Evolutionary conservation across 2,329 filamentous ascomycete genomes (phyloP).

Genomic region (Curvularia hawaiiensis): DNA sequence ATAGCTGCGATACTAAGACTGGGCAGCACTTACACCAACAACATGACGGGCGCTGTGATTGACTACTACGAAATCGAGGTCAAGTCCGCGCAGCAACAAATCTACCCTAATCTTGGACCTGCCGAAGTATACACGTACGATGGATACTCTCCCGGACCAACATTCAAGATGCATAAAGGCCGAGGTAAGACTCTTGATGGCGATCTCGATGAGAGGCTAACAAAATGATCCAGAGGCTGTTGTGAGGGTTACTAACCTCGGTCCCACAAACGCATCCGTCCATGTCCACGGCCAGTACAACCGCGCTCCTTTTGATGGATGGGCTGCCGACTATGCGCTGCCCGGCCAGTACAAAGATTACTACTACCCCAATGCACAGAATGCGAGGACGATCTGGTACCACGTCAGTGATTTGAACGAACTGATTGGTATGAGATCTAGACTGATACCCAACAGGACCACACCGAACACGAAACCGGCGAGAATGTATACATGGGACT

Average conservation of each 20-base stretch:
- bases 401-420: constrained; percentile 48
- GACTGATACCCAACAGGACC: constrained; percentile 36
- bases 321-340: constrained; percentile 59
- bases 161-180: constrained; percentile 55
- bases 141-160: constrained; percentile 61
- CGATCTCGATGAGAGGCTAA: constrained; percentile 1
- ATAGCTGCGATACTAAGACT: constrained; percentile 21
- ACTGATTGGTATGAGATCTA: no score
- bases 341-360: constrained; percentile 65
- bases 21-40: constrained; percentile 43
- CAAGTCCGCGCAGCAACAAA: constrained; percentile 47
- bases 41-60: constrained; percentile 45
- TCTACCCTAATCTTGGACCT: constrained; percentile 51
- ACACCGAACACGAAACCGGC: constrained; percentile 53
- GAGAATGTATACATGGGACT: constrained; percentile 63
- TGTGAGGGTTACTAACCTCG: constrained; percentile 60
- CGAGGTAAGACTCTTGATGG: constrained; percentile 30
- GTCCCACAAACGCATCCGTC: constrained; percentile 51
- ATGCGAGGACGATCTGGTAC: constrained; percentile 63
- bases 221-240: constrained; percentile 51
- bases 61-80: constrained; percentile 56
- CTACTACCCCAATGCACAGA: constrained; percentile 64
- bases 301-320: constrained; percentile 57
- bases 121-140: constrained; percentile 58
- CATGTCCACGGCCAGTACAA: constrained; percentile 62